phyloP scores from a whole-genome alignment of 306 rosid species.

The Luffa acutangula region DNA sequence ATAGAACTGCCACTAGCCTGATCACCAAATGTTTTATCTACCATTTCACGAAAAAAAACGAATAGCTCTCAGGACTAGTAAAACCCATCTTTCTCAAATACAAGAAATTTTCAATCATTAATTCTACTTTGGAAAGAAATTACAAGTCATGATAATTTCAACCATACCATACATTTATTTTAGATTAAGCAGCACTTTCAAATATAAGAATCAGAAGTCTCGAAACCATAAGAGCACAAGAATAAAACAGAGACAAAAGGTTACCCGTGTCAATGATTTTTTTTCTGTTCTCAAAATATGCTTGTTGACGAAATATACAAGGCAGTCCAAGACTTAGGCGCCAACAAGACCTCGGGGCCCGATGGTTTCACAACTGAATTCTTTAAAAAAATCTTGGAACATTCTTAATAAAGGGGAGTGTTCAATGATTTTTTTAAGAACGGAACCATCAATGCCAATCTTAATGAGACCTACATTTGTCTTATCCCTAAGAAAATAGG shows the following conservation, averaged over 20 bases:
- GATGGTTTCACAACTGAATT: too few relatives aligned
- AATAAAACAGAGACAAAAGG: background rate
- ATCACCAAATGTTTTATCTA: slow-evolving; percentile 1
- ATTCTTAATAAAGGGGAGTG: too few relatives aligned
- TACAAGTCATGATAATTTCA: background rate
- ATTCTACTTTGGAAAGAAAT: background rate
- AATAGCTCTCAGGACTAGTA: background rate
- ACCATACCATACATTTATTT: background rate
- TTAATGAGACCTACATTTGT: too few relatives aligned
- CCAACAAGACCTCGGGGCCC: too few relatives aligned
- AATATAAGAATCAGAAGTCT: background rate
- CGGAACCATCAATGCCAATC: too few relatives aligned
- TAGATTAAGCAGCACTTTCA: background rate
- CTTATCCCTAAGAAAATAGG: too few relatives aligned
- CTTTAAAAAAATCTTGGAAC: too few relatives aligned
- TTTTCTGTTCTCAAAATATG: background rate
- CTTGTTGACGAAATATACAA: too few relatives aligned
- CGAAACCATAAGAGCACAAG: background rate
- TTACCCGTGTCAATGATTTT: background rate
- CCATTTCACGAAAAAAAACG: background rate
- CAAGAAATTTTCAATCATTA: background rate
- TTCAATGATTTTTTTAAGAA: too few relatives aligned
- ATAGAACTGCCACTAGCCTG: slow-evolving; percentile 6
- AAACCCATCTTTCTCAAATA: background rate
- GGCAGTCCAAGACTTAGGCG: too few relatives aligned